Conservation (phyloP, 371 early-diverging fungal genomes). For the Ordospora colligata region DNA sequence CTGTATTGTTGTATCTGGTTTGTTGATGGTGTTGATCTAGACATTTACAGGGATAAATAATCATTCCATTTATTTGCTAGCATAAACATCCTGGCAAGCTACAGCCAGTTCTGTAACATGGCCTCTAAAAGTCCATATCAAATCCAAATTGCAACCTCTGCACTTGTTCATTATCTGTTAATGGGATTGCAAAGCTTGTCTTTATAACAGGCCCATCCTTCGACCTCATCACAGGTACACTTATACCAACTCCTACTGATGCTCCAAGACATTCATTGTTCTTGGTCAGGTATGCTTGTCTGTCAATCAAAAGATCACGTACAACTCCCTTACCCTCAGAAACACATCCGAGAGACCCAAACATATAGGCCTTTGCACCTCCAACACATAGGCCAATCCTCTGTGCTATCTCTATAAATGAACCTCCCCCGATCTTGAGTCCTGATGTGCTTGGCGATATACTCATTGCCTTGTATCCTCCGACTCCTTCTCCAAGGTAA, state of each 20-base stretch:
- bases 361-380: neutral
- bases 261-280: slow-evolving; percentile 5
- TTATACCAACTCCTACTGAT: slow-evolving; percentile 14
- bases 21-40: neutral
- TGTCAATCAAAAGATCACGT: neutral
- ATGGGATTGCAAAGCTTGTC: slow-evolving; percentile 6
- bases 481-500: slow-evolving; percentile 29
- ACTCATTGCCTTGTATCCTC: slow-evolving; percentile 27
- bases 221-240: neutral
- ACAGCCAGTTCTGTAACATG: neutral
- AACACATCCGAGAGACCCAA: slow-evolving; percentile 9
- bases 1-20: slow-evolving; percentile 21
- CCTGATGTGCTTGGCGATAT: slow-evolving; percentile 16
- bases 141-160: slow-evolving; percentile 16
- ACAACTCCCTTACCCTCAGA: neutral
- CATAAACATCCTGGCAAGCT: neutral
- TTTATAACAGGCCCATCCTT: slow-evolving; percentile 13
- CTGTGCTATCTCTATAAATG: slow-evolving; percentile 25
- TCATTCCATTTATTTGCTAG: neutral
- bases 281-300: neutral
- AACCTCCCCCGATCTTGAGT: slow-evolving; percentile 25
- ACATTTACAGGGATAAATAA: slow-evolving; percentile 10
- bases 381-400: slow-evolving; percentile 1
- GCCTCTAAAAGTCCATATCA: slow-evolving; percentile 12
- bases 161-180: neutral